phyloP scores from a whole-genome alignment of 768 basidiomycete species.

The Mycena albidolilacea region DNA sequence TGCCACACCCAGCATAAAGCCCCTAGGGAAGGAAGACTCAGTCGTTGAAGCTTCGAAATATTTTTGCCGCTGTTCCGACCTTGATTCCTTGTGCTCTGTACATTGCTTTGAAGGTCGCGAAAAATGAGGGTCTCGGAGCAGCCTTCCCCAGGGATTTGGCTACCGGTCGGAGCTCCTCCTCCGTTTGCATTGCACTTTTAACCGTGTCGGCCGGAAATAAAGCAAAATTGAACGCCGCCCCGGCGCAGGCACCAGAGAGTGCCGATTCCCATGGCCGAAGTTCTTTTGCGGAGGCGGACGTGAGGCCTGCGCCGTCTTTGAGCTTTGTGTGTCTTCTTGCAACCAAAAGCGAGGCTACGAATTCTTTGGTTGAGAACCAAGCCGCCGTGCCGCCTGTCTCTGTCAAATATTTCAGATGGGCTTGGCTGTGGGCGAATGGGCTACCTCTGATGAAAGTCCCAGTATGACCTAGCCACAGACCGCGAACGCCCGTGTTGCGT shows the following conservation, averaged over 20 bases:
- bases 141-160: constrained; percentile 36
- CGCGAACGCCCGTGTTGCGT: constrained; percentile 68
- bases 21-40: constrained; percentile 52
- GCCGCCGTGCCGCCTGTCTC: constrained; percentile 90
- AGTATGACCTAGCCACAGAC: constrained; percentile 69
- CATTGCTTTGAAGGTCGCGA: constrained; percentile 75
- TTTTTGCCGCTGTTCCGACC: background rate
- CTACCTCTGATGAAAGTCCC: constrained; percentile 80
- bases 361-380: constrained; percentile 92
- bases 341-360: constrained; percentile 75
- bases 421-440: background rate
- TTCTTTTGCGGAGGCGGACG: constrained; percentile 39
- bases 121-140: constrained; percentile 61
- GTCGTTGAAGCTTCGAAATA: background rate
- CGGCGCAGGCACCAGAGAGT: constrained; percentile 84
- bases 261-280: constrained; percentile 83
- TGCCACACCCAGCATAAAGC: constrained; percentile 90
- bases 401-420: background rate
- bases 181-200: constrained; percentile 93
- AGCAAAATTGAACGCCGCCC: constrained; percentile 83
- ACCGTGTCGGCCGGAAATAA: constrained; percentile 94
- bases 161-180: constrained; percentile 80
- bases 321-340: constrained; percentile 54
- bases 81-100: constrained; percentile 80
- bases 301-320: constrained; percentile 34